Percentiles rank a stretch among this genome's conserved stretches.
Evolutionary conservation across 805 yeast species (phyloP).

Genomic region (Metschnikowia proteae): DNA sequence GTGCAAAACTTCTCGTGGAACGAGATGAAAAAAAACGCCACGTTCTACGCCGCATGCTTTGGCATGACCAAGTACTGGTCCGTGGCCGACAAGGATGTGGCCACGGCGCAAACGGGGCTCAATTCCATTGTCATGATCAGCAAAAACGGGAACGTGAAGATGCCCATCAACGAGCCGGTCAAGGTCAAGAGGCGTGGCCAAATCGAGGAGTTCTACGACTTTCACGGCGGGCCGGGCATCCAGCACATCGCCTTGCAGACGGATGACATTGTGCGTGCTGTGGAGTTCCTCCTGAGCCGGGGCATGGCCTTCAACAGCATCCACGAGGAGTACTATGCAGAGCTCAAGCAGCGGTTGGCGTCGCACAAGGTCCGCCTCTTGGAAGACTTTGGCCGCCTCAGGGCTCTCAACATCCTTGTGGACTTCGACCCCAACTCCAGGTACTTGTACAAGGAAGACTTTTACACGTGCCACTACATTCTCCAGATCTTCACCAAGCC

Average conservation of each 20-base stretch:
- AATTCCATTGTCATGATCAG: conserved; percentile 76
- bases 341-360: conserved; percentile 43
- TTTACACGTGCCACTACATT: conserved; percentile 53
- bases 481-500: conserved; percentile 80
- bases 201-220: conserved; percentile 77
- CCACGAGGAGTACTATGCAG: conserved; percentile 54
- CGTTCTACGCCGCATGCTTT: conserved; percentile 55
- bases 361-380: conserved; percentile 41
- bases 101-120: conserved; percentile 65
- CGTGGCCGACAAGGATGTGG: conserved; percentile 74
- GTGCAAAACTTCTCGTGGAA: conserved; percentile 78
- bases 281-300: conserved; percentile 48
- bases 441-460: conserved; percentile 14
- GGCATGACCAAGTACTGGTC: conserved; percentile 83
- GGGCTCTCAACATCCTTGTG: conserved; percentile 56
- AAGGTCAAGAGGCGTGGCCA: conserved; percentile 63
- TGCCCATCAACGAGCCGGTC: conserved; percentile 88
- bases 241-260: conserved; percentile 79
- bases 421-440: conserved; percentile 63
- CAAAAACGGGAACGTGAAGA: conserved; percentile 57
- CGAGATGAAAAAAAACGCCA: conserved; percentile 55
- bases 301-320: conserved; percentile 70
- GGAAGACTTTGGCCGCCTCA: conserved; percentile 51
- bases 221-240: conserved; percentile 75
- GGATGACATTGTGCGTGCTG: conserved; percentile 54